phyloP scores from a whole-genome alignment of 345 rosid species.

The Eucalyptus urophylla region DNA sequence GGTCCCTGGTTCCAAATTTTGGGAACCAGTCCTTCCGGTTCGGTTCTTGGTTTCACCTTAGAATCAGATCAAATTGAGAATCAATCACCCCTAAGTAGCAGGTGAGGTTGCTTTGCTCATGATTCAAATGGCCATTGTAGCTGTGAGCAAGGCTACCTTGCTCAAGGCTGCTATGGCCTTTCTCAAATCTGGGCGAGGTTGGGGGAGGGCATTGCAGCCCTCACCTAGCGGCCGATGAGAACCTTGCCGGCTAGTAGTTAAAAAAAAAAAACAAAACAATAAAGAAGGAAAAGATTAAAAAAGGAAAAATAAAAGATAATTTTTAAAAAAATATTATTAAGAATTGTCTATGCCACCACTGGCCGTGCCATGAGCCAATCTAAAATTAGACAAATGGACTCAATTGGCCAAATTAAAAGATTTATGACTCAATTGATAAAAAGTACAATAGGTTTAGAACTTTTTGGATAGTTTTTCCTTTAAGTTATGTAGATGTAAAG shows the following conservation, averaged over 20 bases:
- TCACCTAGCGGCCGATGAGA: too few relatives aligned
- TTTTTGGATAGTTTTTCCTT: background rate
- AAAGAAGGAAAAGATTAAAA: too few relatives aligned
- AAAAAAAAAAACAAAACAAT: accelerated
- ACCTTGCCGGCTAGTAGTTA: accelerated
- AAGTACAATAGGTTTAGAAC: accelerated
- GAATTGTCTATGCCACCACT: accelerated
- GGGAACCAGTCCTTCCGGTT: accelerated
- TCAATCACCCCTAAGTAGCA: accelerated
- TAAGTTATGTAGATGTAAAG: background rate
- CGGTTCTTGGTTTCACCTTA: too few relatives aligned
- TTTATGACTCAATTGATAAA: too few relatives aligned
- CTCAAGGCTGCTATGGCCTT: too few relatives aligned
- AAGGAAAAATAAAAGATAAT: accelerated
- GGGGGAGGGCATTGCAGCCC: too few relatives aligned
- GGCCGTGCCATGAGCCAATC: accelerated
- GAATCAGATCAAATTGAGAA: accelerated
- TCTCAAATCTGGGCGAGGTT: accelerated
- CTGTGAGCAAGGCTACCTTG: accelerated
- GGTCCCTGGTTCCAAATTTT: accelerated
- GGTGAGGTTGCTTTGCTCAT: background rate
- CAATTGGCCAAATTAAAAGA: background rate
- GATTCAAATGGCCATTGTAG: too few relatives aligned
- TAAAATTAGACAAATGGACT: accelerated
- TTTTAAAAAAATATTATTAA: too few relatives aligned